Evolutionary conservation across 2,329 filamentous ascomycete species (phyloP), one percentile per base, ranked within the genome.

Genomic region (Calonectria pauciramosa): DNA sequence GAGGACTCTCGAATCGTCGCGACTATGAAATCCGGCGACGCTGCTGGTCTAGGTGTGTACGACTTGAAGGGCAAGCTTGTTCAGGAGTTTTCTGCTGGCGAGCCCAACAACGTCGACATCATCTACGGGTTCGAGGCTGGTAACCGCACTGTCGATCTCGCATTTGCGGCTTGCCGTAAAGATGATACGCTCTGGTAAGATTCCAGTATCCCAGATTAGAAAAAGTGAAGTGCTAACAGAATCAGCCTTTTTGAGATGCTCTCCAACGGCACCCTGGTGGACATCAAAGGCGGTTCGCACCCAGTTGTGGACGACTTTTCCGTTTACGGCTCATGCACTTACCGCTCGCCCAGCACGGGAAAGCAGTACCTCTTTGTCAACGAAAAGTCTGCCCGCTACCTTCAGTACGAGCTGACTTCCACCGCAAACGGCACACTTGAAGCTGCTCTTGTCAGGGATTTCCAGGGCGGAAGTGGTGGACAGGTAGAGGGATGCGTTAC

Each of bases 331-430:
- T 90, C 89, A 9, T 91, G 87, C 75, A 86, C 85, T 32, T 91
- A 90, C 80, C 86, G 81, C 18, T 91, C 89, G 1, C 83, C 80
- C 8, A 86, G 80, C 38, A 87, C 86, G 0, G 85, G 85, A 30
- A 89, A 87, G 76, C 87, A 90, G 49, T 90, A 90, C 71, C 86
- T 91, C 28, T 90, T 90, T 67, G 88, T 90, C 74, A 91, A 91
- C 76, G 86, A 87, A 66, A 91, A 91, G 75, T 85, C 87, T 0
- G 87, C 89, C 1, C 83, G 87, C n/a, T 90, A 90, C 75, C 86
- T 90, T 0, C 89, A 91, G 77, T 90, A 88, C 73, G 88, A 90
- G 72, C 81, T 91, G 1, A 86, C 86, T 0, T 82, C 86, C 0
- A 83, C 83, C 6, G 38, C 82, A 4, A 82, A 88, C 36, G 86